Percentiles rank a stretch among this genome's conserved stretches.
Conservation (phyloP, 2,329 filamentous ascomycete genomes). For the Triangularia setosa region DNA sequence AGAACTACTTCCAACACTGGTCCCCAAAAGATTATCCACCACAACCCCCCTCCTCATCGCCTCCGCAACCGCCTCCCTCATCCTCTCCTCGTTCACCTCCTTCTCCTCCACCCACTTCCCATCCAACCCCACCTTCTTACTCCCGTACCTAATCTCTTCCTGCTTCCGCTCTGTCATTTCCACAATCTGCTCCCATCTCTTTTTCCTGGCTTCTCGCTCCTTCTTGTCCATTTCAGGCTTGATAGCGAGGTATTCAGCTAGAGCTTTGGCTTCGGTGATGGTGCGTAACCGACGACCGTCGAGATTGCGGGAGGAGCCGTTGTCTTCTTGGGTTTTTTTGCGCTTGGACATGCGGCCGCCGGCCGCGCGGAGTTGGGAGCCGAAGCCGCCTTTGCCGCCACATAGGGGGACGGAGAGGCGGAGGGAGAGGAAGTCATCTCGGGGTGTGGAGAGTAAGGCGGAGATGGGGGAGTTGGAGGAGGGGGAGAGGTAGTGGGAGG, state of each 20-base stretch:
- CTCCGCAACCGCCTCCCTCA: conserved; percentile 68
- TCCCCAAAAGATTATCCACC: conserved; percentile 47
- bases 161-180: conserved; percentile 78
- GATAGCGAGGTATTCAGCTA: conserved; percentile 90
- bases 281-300: conserved; percentile 87
- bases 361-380: conserved; percentile 91
- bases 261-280: conserved; percentile 88
- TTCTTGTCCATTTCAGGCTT: conserved; percentile 97
- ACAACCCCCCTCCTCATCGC: conserved; percentile 64
- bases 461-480: conserved; percentile 54
- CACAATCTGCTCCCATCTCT: conserved; percentile 85
- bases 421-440: conserved; percentile 73
- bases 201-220: conserved; percentile 80
- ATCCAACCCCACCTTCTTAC: conserved; percentile 64
- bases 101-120: conserved; percentile 95
- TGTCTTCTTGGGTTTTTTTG: conserved; percentile 84
- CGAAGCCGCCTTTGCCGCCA: conserved; percentile 96
- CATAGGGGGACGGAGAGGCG: conserved; percentile 75
- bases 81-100: conserved; percentile 82
- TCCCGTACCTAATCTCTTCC: conserved; percentile 74
- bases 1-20: neutral
- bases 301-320: conserved; percentile 87
- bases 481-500: conserved; percentile 64
- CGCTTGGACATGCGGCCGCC: conserved; percentile 95
- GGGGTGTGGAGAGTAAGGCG: conserved; percentile 60